A percentile compares a stretch with the other conserved stretches of the same genome.
Evolutionary conservation across 1,139 yeast genomes (phyloP).

Genomic region (Pichia kudriavzevii): DNA sequence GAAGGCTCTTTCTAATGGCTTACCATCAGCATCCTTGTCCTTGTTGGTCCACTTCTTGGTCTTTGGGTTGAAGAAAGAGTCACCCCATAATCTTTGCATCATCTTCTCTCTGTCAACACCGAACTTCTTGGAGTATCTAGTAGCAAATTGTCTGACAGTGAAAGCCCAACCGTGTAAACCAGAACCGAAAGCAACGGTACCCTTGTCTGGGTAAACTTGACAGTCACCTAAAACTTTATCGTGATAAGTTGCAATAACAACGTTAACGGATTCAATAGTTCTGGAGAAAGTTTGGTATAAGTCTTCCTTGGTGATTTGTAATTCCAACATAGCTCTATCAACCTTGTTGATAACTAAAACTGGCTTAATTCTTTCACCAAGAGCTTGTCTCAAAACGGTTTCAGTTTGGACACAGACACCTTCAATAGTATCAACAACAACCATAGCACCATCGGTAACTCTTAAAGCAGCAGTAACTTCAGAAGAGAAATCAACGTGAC

Average conservation of each 20-base stretch:
- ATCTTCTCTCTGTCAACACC: conserved; percentile 98
- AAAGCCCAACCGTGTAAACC: conserved; percentile 99
- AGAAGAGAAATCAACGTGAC: conserved; percentile 99
- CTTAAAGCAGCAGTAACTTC: conserved; percentile 99
- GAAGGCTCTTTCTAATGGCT: conserved; percentile 97
- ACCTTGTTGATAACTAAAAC: conserved; percentile 98
- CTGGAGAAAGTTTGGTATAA: conserved; percentile 97
- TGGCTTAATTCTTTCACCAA: conserved; percentile 99
- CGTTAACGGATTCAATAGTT: conserved; percentile 99
- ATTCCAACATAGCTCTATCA: conserved; percentile 98
- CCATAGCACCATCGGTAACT: conserved; percentile 99
- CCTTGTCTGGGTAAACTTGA: conserved; percentile 98
- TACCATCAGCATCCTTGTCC: conserved; percentile 93
- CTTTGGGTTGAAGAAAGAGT: conserved; percentile 99
- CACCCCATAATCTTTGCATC: conserved; percentile 99
- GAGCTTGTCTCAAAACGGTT: conserved; percentile 98
- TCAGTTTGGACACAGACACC: conserved; percentile 99
- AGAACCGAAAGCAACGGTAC: conserved; percentile 99
- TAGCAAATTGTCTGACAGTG: conserved; percentile 98
- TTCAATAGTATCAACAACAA: conserved; percentile 98
- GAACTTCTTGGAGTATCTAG: conserved; percentile 97
- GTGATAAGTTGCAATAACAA: conserved; percentile 90
- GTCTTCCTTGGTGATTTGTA: conserved; percentile 98
- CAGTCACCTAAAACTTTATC: conserved; percentile 90
- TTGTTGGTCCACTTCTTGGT: conserved; percentile 99